Conservation (phyloP, 1,284 basidiomycete genomes). For the Austroboletus novae-zelandiae region DNA sequence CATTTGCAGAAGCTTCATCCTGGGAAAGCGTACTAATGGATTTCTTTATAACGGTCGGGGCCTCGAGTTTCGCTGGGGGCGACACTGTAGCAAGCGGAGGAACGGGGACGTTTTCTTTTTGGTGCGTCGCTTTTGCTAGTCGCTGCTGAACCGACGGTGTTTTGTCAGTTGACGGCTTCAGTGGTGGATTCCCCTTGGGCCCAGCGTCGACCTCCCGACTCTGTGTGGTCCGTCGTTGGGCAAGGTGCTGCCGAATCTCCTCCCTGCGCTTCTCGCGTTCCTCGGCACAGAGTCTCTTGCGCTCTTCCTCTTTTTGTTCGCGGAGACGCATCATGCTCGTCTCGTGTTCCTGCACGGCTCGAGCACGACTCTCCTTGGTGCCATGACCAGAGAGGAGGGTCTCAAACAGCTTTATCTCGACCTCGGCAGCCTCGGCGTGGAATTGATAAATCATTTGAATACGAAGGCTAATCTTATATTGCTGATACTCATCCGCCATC, state of each 20-base stretch:
- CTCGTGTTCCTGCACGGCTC: conserved; percentile 46
- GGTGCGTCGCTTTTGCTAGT: conserved; percentile 9
- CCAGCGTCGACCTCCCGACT: conserved; percentile 18
- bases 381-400: conserved; percentile 36
- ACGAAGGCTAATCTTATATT: conserved; percentile 49
- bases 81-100: conserved; percentile 1
- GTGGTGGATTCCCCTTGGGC: conserved; percentile 12
- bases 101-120: conserved; percentile 23
- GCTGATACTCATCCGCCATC: conserved; percentile 43
- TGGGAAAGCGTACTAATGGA: conserved; percentile 29
- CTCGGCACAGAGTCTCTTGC: conserved; percentile 43
- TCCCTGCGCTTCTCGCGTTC: conserved; percentile 43
- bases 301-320: conserved; percentile 47
- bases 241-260: conserved; percentile 30
- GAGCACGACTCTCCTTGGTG: conserved; percentile 30
- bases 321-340: conserved; percentile 44
- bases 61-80: conserved; percentile 20
- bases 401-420: conserved; percentile 46
- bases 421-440: conserved; percentile 46
- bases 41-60: conserved; percentile 22
- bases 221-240: conserved; percentile 18
- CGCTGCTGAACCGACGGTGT: conserved; percentile 10
- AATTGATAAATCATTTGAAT: conserved; percentile 55
- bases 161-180: conserved; percentile 14
- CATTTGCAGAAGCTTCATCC: conserved; percentile 24